These are phyloP conservation scores for Melaleuca alternifolia DNA, from an alignment of 345 rosid species.

Conservation along the genomic window DNA sequence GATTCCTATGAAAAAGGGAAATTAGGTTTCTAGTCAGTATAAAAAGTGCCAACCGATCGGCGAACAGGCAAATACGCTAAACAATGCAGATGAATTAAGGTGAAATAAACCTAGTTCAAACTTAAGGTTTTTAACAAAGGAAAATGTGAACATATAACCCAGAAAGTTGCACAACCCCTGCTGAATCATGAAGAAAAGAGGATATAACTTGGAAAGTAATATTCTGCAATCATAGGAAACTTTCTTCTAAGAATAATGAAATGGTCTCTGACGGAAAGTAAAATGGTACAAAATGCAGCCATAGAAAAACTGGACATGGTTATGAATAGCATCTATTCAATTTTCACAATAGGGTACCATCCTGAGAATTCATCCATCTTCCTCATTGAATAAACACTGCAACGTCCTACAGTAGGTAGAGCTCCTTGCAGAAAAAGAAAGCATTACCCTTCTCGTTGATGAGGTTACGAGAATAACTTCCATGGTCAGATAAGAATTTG, in stretches of 20 bases:
- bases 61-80: background rate
- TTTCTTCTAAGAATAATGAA: background rate
- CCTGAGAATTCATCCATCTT: background rate
- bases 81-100: background rate
- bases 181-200: background rate
- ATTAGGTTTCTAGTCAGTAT: background rate
- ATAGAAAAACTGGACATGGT: background rate
- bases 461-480: conserved; percentile 46
- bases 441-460: conserved; percentile 36
- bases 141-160: background rate
- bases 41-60: background rate
- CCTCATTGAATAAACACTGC: background rate
- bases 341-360: background rate
- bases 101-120: background rate
- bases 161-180: background rate
- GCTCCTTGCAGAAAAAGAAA: background rate
- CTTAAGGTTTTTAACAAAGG: background rate
- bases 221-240: background rate
- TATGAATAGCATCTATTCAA: background rate
- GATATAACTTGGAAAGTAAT: background rate
- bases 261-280: background rate
- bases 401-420: background rate
- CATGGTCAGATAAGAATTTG: conserved; percentile 55
- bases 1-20: conserved; percentile 27
- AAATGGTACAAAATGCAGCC: background rate